Base-by-base conservation (phyloP, 2,329 filamentous ascomycete species). In the Whalleya microplaca region DNA sequence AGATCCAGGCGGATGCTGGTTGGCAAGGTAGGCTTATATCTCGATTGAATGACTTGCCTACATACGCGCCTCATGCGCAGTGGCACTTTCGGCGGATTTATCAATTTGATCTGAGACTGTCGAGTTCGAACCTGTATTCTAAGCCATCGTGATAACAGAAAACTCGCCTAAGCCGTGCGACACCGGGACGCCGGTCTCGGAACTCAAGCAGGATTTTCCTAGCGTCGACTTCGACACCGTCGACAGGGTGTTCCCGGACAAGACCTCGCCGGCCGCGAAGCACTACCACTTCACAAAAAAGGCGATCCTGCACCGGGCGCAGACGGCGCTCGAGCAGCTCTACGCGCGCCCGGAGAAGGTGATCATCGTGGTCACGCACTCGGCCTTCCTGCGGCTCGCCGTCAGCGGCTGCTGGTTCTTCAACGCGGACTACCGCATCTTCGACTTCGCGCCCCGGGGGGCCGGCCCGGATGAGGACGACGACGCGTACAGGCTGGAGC, bases 361-460 rank as follows among this genome's bases (percentile, higher is more conserved):
- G 49, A 78, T 90, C 51, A 77, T 86, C 9, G 85, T 89, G 0
- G 85, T 90, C 3, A 83, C 82, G 1, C 86, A 89, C 71, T 84
- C 86, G 1, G 84, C 80, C 0, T 89, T 89, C 68, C 64, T 89
- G 59, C 74, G 85, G n/a, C 69, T 76, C 2, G 84, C 79, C 8
- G 79, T 89, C 7, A 79, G 77, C 8, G 81, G 84, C 1, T 75
- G 75, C 61, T 82, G 75, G 74, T 85, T 77, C 64, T 82, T 80
- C 67, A 89, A 89, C 59, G 82, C 81, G 10, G 86, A 89, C 64
- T 89, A 85, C 69, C 79, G 86, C 12, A 74, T 88, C 27, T 89
- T 88, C 64, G 78, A 83, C 18, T 84, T 85, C 27, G 64, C 56
- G 18, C 58, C 62, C 12, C 53, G 48, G 48, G 45, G 48, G 48